These are phyloP conservation scores for Talaromyces sp. DNA, from an alignment of 2,329 filamentous ascomycete genomes.

Conservation along the genomic window DNA sequence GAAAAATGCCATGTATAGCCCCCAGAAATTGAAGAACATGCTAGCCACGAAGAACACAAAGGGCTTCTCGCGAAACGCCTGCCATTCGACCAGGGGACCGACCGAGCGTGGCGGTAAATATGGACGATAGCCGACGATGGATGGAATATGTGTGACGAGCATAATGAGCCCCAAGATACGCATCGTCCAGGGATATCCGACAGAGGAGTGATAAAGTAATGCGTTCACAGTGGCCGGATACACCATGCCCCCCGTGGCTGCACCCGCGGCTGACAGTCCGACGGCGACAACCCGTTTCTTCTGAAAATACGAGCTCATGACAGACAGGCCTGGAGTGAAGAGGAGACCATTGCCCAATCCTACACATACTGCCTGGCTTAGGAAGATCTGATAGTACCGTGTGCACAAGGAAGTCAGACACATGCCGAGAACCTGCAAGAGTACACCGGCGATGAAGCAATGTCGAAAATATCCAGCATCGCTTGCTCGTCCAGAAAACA, in stretches of 20 bases:
- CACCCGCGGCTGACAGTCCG: constrained; percentile 32
- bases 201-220: constrained; percentile 16
- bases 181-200: constrained; percentile 9
- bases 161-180: constrained; percentile 9
- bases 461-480: constrained; percentile 38
- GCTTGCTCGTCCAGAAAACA: constrained; percentile 35
- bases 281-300: constrained; percentile 34
- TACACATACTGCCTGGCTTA: constrained; percentile 39
- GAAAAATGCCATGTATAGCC: constrained; percentile 11
- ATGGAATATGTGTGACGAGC: constrained; percentile 7
- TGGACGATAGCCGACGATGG: constrained; percentile 7
- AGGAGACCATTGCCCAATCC: constrained; percentile 38
- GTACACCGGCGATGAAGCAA: constrained; percentile 21
- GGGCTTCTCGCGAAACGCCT: constrained; percentile 7
- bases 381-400: constrained; percentile 44
- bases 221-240: constrained; percentile 40
- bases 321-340: constrained; percentile 35
- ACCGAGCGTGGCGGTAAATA: constrained; percentile 3
- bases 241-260: constrained; percentile 38
- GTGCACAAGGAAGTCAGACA: constrained; percentile 41
- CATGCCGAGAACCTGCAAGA: constrained; percentile 36
- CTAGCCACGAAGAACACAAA: constrained; percentile 5
- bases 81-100: constrained; percentile 10
- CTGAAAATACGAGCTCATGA: constrained; percentile 39
- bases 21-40: constrained; percentile 9